Base-by-base conservation (phyloP, 2,329 filamentous ascomycete species). In the Aureobasidium sp. region DNA sequence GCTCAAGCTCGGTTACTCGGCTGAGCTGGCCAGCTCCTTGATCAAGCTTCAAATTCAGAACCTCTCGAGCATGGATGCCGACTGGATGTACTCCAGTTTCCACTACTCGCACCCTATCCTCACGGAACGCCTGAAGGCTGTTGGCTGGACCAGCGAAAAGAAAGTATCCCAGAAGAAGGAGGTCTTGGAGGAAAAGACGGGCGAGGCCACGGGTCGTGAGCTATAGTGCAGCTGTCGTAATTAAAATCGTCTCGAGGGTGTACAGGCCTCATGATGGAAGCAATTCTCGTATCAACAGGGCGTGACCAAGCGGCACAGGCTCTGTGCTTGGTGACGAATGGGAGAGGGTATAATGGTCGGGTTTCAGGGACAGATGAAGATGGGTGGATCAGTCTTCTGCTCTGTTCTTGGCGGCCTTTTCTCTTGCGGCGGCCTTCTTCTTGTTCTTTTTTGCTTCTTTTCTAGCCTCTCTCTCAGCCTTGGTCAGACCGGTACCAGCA, bases 31-130 rank as follows among this genome's bases (percentile, higher is more conserved):
- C 47, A 82, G 85, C 65, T 94, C 91, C 25, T 84, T 99, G 66
- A 91, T 99, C 78, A 97, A 97, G 80, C 88, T 99, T 58, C 95
- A 99, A 78, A 91, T 97, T 71, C 92, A 97, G 80, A 99, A 99
- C 74, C 82, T 99, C 68, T 96, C 91, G 77, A 95, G 90, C 65
- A 97, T 99, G 93, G 94, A 99, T 70, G 94, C 94, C 31, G 95
- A 99, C 77, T 96, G 90, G 89, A 86, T 97, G 84, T 99, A 96
- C 76, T 94, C 94, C 60, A 95, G 88, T 77, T 99, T 97, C 81
- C 92, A 99, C 79, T 97, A 95, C 82, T 97, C 93, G 27, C 94
- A 99, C 77, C 94, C 94, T 0, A 97, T 97, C 68, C 80, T 99
- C 67, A 89, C 92, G 1, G 95, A 99, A 82, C 86, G 94, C 70